These are phyloP conservation scores for Penicillium argentinense DNA, from an alignment of 495 filamentous ascomycete genomes.

Conservation along the genomic window DNA sequence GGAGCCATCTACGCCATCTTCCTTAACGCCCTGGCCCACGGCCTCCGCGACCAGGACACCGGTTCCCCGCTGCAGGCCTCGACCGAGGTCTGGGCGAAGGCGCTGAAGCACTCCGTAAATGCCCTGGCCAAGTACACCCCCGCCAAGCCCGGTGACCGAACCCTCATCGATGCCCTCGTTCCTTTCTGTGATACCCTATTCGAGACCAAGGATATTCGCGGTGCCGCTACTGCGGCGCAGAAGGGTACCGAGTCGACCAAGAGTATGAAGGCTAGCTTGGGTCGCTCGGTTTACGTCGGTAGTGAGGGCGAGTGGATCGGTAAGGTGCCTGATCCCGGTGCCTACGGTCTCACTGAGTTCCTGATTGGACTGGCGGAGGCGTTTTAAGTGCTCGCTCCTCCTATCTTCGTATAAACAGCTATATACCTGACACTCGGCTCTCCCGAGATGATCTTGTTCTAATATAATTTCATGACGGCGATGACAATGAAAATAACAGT, in stretches of 20 bases:
- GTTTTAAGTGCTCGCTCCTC: constrained; percentile 4
- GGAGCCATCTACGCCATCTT: constrained; percentile 96
- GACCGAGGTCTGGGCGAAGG: constrained; percentile 68
- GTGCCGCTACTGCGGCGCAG: constrained; percentile 73
- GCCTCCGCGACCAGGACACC: constrained; percentile 60
- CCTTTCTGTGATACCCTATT: constrained; percentile 78
- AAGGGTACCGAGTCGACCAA: constrained; percentile 80
- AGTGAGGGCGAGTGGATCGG: constrained; percentile 71
- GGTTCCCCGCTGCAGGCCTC: constrained; percentile 49
- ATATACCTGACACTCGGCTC: constrained; percentile 7
- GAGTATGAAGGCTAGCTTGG: constrained; percentile 86
- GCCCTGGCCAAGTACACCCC: constrained; percentile 84
- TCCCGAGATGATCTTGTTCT: constrained; percentile 8
- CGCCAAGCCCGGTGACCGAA: constrained; percentile 84
- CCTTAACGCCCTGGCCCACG: constrained; percentile 81
- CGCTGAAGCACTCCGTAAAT: constrained; percentile 67
- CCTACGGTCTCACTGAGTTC: constrained; percentile 79
- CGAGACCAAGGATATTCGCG: constrained; percentile 59
- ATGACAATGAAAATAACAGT: constrained; percentile 12
- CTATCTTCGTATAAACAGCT: constrained; percentile 10
- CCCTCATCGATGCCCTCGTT: constrained; percentile 83
- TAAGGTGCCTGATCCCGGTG: constrained; percentile 88
- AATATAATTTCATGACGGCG: constrained; percentile 31
- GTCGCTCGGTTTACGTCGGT: constrained; percentile 88
- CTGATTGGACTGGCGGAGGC: constrained; percentile 72